Percentiles rank a stretch among this genome's conserved stretches.
Conservation (phyloP, 257 asterid genomes). For the Coffea canephora region DNA sequence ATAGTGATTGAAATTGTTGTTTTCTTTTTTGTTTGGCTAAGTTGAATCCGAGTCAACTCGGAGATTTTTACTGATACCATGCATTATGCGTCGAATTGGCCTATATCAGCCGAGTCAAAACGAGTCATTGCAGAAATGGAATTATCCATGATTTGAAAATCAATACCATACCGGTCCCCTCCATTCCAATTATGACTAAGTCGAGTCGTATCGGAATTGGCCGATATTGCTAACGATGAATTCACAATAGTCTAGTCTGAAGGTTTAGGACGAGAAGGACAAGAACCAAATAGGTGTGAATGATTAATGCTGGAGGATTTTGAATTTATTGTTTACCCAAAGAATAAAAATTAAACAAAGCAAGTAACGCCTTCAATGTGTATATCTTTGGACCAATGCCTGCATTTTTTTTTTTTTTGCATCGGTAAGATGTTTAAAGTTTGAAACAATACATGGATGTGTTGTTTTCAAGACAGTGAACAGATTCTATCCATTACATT, state of each 20-base stretch:
- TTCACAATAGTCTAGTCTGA: not conserved
- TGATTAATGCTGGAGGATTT: not conserved
- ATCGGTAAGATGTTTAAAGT: not conserved
- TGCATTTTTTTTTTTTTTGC: not conserved
- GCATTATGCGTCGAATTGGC: too few relatives aligned
- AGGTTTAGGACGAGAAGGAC: not conserved
- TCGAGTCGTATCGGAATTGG: too few relatives aligned
- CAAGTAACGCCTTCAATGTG: not conserved
- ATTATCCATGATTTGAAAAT: too few relatives aligned
- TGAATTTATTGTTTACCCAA: not conserved
- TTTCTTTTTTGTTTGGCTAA: too few relatives aligned
- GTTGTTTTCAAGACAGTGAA: not conserved
- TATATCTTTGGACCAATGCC: not conserved
- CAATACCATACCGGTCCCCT: too few relatives aligned
- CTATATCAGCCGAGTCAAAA: too few relatives aligned
- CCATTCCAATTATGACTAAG: too few relatives aligned
- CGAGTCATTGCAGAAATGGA: too few relatives aligned
- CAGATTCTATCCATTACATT: not conserved
- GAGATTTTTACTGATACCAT: too few relatives aligned
- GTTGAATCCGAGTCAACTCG: too few relatives aligned
- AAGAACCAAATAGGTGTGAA: not conserved
- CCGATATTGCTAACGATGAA: too few relatives aligned
- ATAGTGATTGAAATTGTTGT: too few relatives aligned
- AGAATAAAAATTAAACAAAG: not conserved
- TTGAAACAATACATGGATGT: not conserved